These are phyloP conservation scores for Erodium texanum DNA, from an alignment of 441 rosid species.

Conservation along the genomic window DNA sequence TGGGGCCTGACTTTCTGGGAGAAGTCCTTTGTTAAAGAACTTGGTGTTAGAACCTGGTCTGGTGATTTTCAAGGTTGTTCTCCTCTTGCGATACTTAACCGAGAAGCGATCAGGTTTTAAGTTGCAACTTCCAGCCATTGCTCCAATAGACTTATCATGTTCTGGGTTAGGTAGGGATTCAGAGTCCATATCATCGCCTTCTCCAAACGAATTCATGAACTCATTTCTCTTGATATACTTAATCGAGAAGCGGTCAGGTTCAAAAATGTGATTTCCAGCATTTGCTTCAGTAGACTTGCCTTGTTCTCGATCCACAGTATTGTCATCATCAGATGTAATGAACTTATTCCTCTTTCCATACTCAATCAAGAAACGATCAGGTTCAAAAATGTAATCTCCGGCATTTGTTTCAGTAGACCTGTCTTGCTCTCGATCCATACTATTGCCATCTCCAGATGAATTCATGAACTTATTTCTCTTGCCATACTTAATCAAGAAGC, in stretches of 20 bases:
- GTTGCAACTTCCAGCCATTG: background rate
- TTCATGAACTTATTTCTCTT: background rate
- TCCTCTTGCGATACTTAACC: constrained; percentile 17
- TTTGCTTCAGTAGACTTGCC: background rate
- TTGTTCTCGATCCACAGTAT: background rate
- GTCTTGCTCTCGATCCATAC: background rate
- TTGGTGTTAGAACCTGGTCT: constrained; percentile 8
- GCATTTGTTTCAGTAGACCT: background rate
- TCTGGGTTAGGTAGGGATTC: background rate
- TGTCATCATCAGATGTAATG: background rate
- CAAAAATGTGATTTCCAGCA: background rate
- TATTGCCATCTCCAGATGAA: background rate
- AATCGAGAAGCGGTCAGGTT: background rate
- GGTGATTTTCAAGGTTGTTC: constrained; percentile 19
- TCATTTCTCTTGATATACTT: background rate
- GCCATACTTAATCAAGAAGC: background rate
- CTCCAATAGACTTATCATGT: background rate
- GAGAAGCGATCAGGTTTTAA: background rate
- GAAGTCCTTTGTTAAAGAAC: constrained; percentile 17
- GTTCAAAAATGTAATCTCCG: background rate
- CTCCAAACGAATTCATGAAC: background rate
- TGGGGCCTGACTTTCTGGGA: constrained; percentile 7
- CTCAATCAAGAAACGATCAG: background rate
- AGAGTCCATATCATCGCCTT: background rate
- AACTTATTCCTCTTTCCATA: background rate